Conservation (phyloP, 2,329 filamentous ascomycete species). For the Emergomyces orientalis region DNA sequence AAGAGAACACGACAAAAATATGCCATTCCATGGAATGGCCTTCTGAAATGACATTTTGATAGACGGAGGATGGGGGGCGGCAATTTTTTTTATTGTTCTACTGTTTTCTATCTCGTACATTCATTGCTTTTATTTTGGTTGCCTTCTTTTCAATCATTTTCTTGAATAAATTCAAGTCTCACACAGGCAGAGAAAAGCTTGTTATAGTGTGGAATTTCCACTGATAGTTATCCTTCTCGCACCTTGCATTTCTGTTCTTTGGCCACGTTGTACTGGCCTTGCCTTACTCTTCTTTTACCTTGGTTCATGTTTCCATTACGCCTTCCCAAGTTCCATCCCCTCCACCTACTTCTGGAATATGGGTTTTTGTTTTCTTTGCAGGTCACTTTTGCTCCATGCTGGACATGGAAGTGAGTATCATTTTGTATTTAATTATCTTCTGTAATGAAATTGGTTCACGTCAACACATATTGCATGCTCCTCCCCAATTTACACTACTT, state of each 20-base stretch:
- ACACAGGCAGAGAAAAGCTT: not conserved
- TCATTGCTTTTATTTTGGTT: not conserved
- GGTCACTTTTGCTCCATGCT: not conserved
- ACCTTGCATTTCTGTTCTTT: not conserved
- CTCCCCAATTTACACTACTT: not conserved
- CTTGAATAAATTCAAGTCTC: not conserved
- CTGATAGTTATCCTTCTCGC: not conserved
- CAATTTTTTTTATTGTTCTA: not conserved
- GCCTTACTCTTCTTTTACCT: not conserved
- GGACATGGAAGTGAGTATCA: not conserved
- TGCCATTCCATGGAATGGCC: not conserved
- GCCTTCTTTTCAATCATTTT: not conserved
- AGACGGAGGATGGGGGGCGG: not conserved
- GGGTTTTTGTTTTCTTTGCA: not conserved
- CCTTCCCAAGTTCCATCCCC: not conserved
- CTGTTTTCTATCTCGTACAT: not conserved
- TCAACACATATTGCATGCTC: not conserved
- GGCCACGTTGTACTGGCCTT: not conserved
- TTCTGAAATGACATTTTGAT: not conserved
- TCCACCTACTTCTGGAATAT: not conserved
- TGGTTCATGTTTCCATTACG: not conserved
- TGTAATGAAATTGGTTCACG: not conserved
- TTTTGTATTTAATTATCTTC: not conserved
- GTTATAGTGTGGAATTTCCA: not conserved
- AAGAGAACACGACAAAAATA: not conserved